These are phyloP conservation scores for Pseudocohnilembus persalinus DNA, from an alignment of 169 alveolate species.

Conservation along the genomic window DNA sequence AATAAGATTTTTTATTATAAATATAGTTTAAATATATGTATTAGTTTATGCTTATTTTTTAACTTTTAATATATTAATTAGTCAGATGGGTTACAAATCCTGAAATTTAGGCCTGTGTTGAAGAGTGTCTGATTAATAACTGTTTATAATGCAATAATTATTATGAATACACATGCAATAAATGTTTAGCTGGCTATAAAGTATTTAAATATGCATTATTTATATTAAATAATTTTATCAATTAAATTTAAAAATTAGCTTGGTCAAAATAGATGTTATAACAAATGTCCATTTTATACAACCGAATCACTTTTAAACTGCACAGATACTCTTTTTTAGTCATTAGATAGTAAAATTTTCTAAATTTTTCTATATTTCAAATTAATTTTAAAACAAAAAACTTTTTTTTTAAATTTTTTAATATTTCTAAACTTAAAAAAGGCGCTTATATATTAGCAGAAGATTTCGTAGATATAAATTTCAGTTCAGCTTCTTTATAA, in stretches of 20 bases:
- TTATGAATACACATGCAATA: neutral
- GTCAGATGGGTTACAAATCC: neutral
- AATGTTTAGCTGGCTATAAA: neutral
- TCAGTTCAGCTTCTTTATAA: neutral
- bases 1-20: too few species aligned
- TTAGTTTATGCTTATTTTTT: too few species aligned
- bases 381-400: too few species aligned
- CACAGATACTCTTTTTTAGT: neutral
- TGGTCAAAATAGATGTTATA: neutral
- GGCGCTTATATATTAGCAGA: neutral
- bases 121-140: neutral
- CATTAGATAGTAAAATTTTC: neutral
- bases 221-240: too few species aligned
- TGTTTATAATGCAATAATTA: neutral
- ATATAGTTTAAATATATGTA: too few species aligned
- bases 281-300: neutral
- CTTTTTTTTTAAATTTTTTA: too few species aligned
- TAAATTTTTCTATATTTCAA: too few species aligned
- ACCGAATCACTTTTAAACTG: neutral
- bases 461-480: neutral
- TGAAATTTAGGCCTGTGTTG: neutral
- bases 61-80: too few species aligned
- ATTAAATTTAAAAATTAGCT: neutral
- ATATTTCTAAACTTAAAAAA: neutral
- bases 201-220: neutral